These are phyloP conservation scores for Zygoascus flipseniorum DNA, from an alignment of 805 yeast genomes.

Conservation along the genomic window DNA sequence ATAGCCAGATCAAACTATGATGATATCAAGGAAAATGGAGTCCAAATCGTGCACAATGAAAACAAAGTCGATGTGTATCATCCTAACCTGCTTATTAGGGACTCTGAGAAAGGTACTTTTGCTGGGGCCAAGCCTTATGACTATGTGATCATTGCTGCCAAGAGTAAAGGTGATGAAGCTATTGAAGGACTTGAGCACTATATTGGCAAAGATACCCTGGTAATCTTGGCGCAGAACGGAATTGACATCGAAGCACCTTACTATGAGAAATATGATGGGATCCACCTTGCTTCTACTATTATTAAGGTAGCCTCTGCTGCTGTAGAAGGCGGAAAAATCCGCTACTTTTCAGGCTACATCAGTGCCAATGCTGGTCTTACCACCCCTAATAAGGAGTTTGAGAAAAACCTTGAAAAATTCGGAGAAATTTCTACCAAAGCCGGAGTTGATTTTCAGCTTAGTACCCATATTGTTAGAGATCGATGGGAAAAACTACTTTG, in stretches of 20 bases:
- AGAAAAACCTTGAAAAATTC: background rate
- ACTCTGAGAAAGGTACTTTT: constrained; percentile 2
- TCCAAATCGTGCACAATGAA: background rate
- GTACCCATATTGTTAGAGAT: constrained; percentile 8
- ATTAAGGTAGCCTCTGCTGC: constrained; percentile 1
- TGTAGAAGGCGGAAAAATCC: background rate
- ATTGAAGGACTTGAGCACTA: constrained; percentile 6
- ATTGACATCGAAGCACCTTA: constrained; percentile 15
- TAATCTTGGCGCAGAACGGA: constrained; percentile 14
- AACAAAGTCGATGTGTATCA: background rate
- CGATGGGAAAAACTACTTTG: constrained; percentile 20
- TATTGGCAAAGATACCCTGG: constrained; percentile 6
- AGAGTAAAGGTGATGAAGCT: constrained; percentile 5
- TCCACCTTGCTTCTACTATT: constrained; percentile 9
- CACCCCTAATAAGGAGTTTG: background rate
- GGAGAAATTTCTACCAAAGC: background rate
- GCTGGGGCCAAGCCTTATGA: constrained; percentile 3
- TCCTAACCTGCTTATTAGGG: constrained; percentile 4
- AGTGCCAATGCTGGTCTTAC: background rate
- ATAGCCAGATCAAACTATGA: constrained; percentile 14
- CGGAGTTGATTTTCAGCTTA: background rate
- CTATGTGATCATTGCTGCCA: constrained; percentile 12
- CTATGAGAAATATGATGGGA: constrained; percentile 6
- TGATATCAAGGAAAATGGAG: constrained; percentile 6
- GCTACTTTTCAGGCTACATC: background rate